Evolutionary conservation across 1,284 basidiomycete species (phyloP).

Genomic region (Ustilago xerochloae): DNA sequence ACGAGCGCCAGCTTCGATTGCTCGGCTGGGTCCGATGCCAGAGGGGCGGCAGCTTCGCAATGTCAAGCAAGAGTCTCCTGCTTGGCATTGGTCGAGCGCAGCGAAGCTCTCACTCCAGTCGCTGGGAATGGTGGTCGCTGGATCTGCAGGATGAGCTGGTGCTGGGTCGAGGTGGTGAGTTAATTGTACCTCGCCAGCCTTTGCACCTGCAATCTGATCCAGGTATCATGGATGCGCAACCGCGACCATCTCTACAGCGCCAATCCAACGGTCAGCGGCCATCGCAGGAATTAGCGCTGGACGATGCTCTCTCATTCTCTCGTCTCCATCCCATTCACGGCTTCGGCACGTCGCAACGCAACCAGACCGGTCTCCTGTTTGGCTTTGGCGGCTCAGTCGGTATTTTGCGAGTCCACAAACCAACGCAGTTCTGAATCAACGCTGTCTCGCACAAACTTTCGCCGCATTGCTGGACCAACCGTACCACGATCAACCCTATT

Average conservation of each 20-base stretch:
- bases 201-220: slow-evolving; percentile 13
- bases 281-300: slow-evolving; percentile 12
- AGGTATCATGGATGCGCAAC: neutral
- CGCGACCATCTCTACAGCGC: slow-evolving; percentile 12
- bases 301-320: slow-evolving; percentile 39
- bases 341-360: neutral
- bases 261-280: neutral
- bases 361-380: slow-evolving; percentile 22
- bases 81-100: slow-evolving; percentile 28
- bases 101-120: slow-evolving; percentile 9
- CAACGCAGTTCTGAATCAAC: slow-evolving; percentile 1
- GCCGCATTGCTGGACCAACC: neutral
- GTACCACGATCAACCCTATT: neutral
- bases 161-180: slow-evolving; percentile 39
- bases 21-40: slow-evolving; percentile 45
- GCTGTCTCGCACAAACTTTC: neutral
- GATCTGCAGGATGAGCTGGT: slow-evolving; percentile 42
- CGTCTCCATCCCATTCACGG: slow-evolving; percentile 34
- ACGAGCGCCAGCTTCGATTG: slow-evolving; percentile 36
- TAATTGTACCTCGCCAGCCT: slow-evolving; percentile 31
- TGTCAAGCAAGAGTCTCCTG: slow-evolving; percentile 2
- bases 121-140: slow-evolving; percentile 47
- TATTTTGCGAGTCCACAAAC: slow-evolving; percentile 4
- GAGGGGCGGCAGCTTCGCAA: slow-evolving; percentile 31
- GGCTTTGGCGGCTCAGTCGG: slow-evolving; percentile 45